Conservation (phyloP, 768 basidiomycete genomes). For the Boletus rubescentipes region DNA sequence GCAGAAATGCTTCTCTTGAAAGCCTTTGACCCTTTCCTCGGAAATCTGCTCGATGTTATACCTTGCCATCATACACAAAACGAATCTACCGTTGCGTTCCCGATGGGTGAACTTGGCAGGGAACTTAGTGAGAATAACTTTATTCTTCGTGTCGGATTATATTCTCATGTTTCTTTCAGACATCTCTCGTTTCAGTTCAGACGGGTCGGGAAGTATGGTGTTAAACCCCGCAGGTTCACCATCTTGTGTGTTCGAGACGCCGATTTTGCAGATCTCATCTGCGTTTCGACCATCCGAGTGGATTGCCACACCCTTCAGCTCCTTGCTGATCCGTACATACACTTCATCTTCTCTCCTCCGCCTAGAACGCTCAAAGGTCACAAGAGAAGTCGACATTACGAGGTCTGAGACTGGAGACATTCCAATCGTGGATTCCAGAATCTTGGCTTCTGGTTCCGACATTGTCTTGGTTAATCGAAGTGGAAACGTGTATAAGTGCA, state of each 20-base stretch:
- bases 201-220: constrained; percentile 14
- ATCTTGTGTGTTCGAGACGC: constrained; percentile 55
- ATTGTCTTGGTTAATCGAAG: constrained; percentile 47
- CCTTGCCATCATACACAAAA: constrained; percentile 26
- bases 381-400: constrained; percentile 38
- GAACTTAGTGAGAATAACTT: constrained; percentile 55
- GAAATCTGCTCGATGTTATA: constrained; percentile 51
- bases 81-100: constrained; percentile 49
- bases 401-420: constrained; percentile 42
- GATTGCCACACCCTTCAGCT: constrained; percentile 13
- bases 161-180: constrained; percentile 37
- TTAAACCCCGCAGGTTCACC: constrained; percentile 40
- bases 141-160: background rate
- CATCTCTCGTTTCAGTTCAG: constrained; percentile 42
- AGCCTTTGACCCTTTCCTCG: constrained; percentile 55
- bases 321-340: constrained; percentile 46
- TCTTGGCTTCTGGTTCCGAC: constrained; percentile 33
- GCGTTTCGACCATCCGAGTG: constrained; percentile 23
- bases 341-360: constrained; percentile 43
- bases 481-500: constrained; percentile 53
- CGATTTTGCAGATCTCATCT: constrained; percentile 63
- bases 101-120: constrained; percentile 57
- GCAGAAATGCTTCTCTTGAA: constrained; percentile 34
- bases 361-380: constrained; percentile 25
- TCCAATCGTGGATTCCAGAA: constrained; percentile 47